Evolutionary conservation across 139 green algal species (phyloP), one percentile per base, ranked within the genome.

Genomic region (Zygnema circumcarinatum): DNA sequence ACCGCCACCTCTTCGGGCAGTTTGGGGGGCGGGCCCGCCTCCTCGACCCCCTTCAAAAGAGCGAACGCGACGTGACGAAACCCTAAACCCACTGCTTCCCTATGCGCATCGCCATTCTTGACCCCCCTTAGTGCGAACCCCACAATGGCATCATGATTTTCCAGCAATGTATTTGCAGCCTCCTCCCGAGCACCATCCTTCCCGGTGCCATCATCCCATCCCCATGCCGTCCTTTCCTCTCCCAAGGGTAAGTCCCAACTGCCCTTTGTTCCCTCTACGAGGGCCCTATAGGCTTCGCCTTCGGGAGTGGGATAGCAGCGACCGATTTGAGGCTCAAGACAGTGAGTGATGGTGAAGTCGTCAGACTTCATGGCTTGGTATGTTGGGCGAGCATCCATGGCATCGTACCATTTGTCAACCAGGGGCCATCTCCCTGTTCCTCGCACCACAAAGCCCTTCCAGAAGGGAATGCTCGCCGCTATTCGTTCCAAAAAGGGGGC

Each of bases 251-350:
- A 92, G 52, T 90, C 92, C 96, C 95, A 98, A 83, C 54, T 91
- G 29, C 29, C 74, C 38, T 93, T 94, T 79, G 95, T 94, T 35
- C 95, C 95, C 79, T 98, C 96, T 2, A 98, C 93, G 32, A 74
- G 25, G 16, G 56, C 81, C 29, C 87, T n/a, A 41, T 89, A 83
- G 38, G 76, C 56, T 39, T 38, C 36, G 41, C 53, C 54, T 16
- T 41, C 81, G 32, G 29, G 42, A 0, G 38, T 25, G 1, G 35
- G 7, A 67, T 31, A 69, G 31, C 81, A 88, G 0, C 90, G 95
- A 40, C 96, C 95, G n/a, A 98, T 89, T 90, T 99, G 97, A 2
- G 97, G 97, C 38, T 97, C 96, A 80, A 99, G 94, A 88, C 98
- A 96, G 83, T 98, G 95, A 1, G 85, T 86, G 90, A 98, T 95